Evolutionary conservation across 257 asterid species (phyloP), one percentile per base, ranked within the genome.

Genomic region (Penstemon newberryi): DNA sequence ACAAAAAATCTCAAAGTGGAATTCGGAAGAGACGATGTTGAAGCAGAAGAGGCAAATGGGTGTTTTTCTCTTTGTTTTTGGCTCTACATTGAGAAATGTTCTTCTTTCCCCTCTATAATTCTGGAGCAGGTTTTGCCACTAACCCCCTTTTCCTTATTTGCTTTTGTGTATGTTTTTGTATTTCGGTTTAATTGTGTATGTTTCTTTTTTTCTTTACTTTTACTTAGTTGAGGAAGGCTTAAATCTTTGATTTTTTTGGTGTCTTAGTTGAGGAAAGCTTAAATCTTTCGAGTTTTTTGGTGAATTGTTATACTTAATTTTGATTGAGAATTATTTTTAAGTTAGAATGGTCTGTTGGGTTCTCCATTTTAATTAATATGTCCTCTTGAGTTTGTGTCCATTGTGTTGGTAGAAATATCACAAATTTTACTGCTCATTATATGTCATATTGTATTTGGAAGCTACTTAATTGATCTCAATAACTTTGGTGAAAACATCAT

Each of bases 1-100:
- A 83, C 3, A 3, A 49, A 79, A 61, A 80, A 91, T 80, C 77
- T 89, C 63, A 77, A 73, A 63, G 83, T 91, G 66, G 92, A 83
- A 83, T 69, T 89, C 38, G 50, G 70, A 13, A 70, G 76, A 75
- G 77, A 65, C 56, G 70, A 40, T 40, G 54, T 9, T 52, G 83
- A 67, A 58, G 76, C 52, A 44, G 83, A 76, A 56, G 83, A 57
- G 63, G 76, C 15, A 56, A 78, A 86, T 67, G 85, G 85, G 68
- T 37, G 75, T 65, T 80, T 87, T 50, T 69, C 82, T 66, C 60
- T 89, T 13, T 87, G 88, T 79, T 89, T 91, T 77, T 91, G 96
- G 98, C 79, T 91, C 76, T 89, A 82, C 86, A 87, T 85, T 71
- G 76, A 76, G 47, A 66, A 56, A 15, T 73, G 79, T 71, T 72